Percentiles rank a stretch among this genome's conserved stretches.
Conservation (phyloP, 331 rosid species). For the Quercus phellos region DNA sequence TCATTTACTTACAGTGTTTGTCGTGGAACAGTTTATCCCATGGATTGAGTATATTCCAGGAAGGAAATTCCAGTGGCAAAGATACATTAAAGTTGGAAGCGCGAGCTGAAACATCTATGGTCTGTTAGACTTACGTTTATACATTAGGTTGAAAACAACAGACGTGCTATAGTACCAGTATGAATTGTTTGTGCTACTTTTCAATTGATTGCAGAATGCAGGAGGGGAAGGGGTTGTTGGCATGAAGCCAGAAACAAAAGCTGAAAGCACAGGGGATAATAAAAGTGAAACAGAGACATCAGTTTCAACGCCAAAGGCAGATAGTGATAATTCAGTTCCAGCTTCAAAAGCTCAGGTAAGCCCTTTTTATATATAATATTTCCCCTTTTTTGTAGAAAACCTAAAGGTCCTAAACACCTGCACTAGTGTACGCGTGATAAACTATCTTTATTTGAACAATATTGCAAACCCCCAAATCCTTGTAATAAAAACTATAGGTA, state of each 20-base stretch:
- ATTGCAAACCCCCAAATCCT: not conserved
- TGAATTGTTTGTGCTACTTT: slow-evolving; percentile 4
- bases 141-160: slow-evolving; percentile 7
- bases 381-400: not conserved
- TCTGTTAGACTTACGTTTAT: slow-evolving; percentile 27
- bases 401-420: not conserved
- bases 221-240: slow-evolving; percentile 29
- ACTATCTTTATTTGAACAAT: not conserved
- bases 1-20: slow-evolving; percentile 22
- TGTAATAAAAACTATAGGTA: not conserved
- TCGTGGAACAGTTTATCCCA: slow-evolving; percentile 72
- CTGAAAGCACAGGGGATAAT: slow-evolving; percentile 32
- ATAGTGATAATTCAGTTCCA: slow-evolving; percentile 39
- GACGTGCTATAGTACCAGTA: not conserved
- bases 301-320: slow-evolving; percentile 39
- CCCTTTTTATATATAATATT: not conserved
- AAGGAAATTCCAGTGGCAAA: slow-evolving; percentile 51
- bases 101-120: slow-evolving; percentile 56
- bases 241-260: slow-evolving; percentile 44
- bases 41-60: slow-evolving; percentile 71
- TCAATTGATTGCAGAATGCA: slow-evolving; percentile 24
- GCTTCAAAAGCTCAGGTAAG: slow-evolving; percentile 55
- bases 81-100: slow-evolving; percentile 57
- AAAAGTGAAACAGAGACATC: slow-evolving; percentile 41
- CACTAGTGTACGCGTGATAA: not conserved